Conservation (phyloP, 2,329 filamentous ascomycete species). For the Pezicula radicicola region DNA sequence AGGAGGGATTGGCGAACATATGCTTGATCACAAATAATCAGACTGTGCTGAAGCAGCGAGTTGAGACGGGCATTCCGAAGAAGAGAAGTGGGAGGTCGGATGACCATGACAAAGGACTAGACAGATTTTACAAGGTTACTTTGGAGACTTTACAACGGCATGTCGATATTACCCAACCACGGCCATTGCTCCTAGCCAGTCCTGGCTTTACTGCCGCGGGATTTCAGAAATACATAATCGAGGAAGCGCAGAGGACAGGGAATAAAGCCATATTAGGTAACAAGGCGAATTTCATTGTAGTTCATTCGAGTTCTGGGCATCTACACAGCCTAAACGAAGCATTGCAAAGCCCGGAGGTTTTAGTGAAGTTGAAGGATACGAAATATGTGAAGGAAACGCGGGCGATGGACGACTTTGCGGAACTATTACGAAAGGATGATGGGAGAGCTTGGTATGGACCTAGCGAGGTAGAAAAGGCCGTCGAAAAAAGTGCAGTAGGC, state of each 20-base stretch:
- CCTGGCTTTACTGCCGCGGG: conserved; percentile 83
- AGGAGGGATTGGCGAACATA: conserved; percentile 81
- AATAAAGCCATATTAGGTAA: conserved; percentile 69
- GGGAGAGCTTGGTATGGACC: conserved; percentile 89
- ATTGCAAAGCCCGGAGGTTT: conserved; percentile 75
- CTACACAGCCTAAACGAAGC: conserved; percentile 86
- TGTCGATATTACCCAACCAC: conserved; percentile 68
- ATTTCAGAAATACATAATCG: conserved; percentile 74
- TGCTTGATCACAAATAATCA: conserved; percentile 80
- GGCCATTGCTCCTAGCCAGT: conserved; percentile 79
- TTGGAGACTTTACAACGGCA: conserved; percentile 73
- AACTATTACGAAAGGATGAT: conserved; percentile 77
- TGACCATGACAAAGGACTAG: conserved; percentile 68
- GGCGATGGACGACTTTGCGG: conserved; percentile 81
- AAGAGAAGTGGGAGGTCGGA: conserved; percentile 60
- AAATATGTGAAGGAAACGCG: conserved; percentile 83
- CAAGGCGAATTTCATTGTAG: conserved; percentile 63
- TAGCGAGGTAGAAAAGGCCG: conserved; percentile 75
- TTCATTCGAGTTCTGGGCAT: conserved; percentile 83
- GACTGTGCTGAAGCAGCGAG: conserved; percentile 67
- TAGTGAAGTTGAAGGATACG: conserved; percentile 75
- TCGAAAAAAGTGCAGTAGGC: conserved; percentile 85
- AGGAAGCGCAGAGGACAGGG: conserved; percentile 51
- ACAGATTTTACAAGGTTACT: conserved; percentile 74
- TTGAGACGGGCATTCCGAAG: conserved; percentile 65